Evolutionary conservation across 2,329 filamentous ascomycete species (phyloP), one percentile per base, ranked within the genome.

Genomic region (Teratosphaeria zuluensis): DNA sequence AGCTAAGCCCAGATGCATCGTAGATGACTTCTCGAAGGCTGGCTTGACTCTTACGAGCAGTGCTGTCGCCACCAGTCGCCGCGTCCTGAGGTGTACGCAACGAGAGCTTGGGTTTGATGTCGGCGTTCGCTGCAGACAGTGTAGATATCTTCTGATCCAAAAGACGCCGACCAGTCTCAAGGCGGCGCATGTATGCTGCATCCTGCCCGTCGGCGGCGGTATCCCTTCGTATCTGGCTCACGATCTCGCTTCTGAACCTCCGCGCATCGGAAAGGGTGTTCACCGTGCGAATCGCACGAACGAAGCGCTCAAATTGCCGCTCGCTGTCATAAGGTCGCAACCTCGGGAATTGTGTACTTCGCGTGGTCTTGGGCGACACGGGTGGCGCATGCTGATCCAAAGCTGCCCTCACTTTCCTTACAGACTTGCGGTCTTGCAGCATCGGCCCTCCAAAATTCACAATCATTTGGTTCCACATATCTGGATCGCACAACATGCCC

Each of bases 381-480:
- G 90, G 87, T 1, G 89, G 91, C 2, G 94, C 90, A 77, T 99
- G 94, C 71, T 97, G 86, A 73, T 99, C 94, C 55, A 99, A 78
- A 8, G 92, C 94, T 46, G 91, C 92, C 58, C 94, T 86, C 57
- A 99, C 82, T 72, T 91, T 95, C 58, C 89, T 86, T 46, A 99
- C 92, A 0, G 92, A 96, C 63, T 95, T 97, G 42, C 95, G 85
- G 72, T 99, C 95, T 73, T 97, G 94, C 51, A 99, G 80, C 77
- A 95, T 87, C 30, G 88, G 64, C 61, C 74, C 69, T 64, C 74
- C 86, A 73, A 88, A 90, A 58, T 87, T 92, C 73, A 97, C 92
- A 81, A 97, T 90, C 60, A 96, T 75, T 72, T 96, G 92, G 68
- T 99, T 97, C 92, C 92, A 99, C 8, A 88, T 95, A 75, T 99